Conservation (phyloP, 1,284 basidiomycete species). For the Inonotus obliquus region DNA sequence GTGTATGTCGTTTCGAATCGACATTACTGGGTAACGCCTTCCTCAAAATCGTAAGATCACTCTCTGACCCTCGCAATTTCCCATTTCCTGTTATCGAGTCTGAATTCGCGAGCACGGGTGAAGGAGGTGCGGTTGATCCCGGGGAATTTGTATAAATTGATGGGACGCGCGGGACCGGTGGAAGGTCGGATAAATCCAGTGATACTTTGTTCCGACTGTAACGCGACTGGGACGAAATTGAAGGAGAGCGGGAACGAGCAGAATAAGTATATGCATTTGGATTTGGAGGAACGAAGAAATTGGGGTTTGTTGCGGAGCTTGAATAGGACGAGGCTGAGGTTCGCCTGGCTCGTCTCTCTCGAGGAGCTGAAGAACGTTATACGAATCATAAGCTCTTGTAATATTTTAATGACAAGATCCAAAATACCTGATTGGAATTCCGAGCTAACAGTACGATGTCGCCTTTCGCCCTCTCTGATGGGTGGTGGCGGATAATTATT, state of each 20-base stretch:
- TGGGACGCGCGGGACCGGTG: constrained; percentile 17
- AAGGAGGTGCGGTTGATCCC: not conserved
- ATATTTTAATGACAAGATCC: not conserved
- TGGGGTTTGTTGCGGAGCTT: not conserved
- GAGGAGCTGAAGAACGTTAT: constrained; percentile 7
- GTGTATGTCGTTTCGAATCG: not conserved
- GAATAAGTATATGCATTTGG: not conserved
- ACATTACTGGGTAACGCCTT: not conserved
- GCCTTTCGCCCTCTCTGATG: not conserved
- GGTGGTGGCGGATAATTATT: not conserved
- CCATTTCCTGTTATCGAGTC: constrained; percentile 1
- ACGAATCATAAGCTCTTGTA: not conserved
- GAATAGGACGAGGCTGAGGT: constrained; percentile 9
- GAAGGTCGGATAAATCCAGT: not conserved
- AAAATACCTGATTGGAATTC: constrained; percentile 6
- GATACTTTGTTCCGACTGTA: not conserved
- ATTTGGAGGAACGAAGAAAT: not conserved
- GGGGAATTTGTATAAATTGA: constrained; percentile 7
- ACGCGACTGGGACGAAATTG: not conserved
- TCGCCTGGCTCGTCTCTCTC: not conserved
- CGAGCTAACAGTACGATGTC: not conserved
- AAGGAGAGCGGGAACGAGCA: not conserved
- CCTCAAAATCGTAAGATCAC: not conserved
- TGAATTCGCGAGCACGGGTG: not conserved
- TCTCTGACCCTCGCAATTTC: not conserved